A percentile compares a stretch with the other conserved stretches of the same genome.
phyloP scores from a whole-genome alignment of 805 yeast species.

The Lachancea thermotolerans region DNA sequence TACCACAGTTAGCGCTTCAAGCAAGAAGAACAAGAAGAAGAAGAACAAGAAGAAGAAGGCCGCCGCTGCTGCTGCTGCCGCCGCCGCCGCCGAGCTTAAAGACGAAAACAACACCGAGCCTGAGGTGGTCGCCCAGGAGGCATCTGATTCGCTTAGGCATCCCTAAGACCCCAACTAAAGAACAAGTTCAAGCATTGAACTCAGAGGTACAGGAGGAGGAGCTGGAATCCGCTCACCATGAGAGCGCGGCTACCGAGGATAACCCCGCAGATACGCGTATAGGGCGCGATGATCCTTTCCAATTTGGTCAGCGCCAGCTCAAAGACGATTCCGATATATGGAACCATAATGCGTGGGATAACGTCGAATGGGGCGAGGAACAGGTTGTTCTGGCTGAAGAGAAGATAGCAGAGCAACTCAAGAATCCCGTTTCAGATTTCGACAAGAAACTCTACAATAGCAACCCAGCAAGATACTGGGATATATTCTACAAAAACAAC shows the following conservation, averaged over 20 bases:
- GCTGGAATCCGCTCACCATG: constrained; percentile 3
- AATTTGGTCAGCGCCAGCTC: constrained; percentile 81
- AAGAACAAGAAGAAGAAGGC: constrained; percentile 23
- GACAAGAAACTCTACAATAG: constrained; percentile 72
- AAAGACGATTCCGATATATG: constrained; percentile 75
- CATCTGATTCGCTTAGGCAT: constrained; percentile 26
- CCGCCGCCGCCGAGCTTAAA: constrained; percentile 13
- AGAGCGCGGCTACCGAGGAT: neutral
- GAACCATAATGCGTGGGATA: constrained; percentile 90
- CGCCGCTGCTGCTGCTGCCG: constrained; percentile 3
- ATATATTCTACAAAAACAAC: constrained; percentile 83
- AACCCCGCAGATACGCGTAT: constrained; percentile 39
- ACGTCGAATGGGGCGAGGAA: constrained; percentile 95
- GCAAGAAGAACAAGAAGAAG: constrained; percentile 27
- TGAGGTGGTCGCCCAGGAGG: constrained; percentile 6
- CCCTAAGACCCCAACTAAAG: constrained; percentile 13
- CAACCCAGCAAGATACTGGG: constrained; percentile 94
- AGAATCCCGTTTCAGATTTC: constrained; percentile 79
- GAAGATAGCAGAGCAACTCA: constrained; percentile 67
- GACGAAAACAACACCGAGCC: constrained; percentile 3
- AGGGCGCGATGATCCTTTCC: constrained; percentile 85
- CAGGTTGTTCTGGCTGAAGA: constrained; percentile 70
- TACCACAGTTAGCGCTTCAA: constrained; percentile 14
- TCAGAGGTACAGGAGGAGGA: constrained; percentile 4
- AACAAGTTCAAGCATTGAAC: neutral